phyloP scores from a whole-genome alignment of 495 filamentous ascomycete species.

The Penicillium odoratum region DNA sequence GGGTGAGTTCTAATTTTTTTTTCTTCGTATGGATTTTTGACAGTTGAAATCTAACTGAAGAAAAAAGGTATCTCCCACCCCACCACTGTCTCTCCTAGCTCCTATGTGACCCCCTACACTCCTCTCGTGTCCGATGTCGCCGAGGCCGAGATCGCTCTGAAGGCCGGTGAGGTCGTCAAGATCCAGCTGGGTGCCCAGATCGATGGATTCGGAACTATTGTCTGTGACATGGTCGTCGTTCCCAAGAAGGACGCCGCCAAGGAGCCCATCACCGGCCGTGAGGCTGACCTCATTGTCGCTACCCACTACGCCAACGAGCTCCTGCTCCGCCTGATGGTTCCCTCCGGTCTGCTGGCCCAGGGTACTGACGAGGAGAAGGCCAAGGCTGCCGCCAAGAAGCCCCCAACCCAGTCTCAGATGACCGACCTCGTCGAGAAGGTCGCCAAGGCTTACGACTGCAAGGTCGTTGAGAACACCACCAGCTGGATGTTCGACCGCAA shows the following conservation, averaged over 20 bases:
- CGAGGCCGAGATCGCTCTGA: slow-evolving; percentile 75
- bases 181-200: slow-evolving; percentile 98
- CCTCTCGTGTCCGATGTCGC: slow-evolving; percentile 80
- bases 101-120: slow-evolving; percentile 96
- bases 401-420: slow-evolving; percentile 80
- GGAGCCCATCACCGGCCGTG: slow-evolving; percentile 64
- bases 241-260: slow-evolving; percentile 54
- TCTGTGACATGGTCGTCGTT: slow-evolving; percentile 88
- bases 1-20: slow-evolving; percentile 51
- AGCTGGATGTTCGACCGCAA: slow-evolving; percentile 94
- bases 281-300: slow-evolving; percentile 85
- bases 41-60: not conserved
- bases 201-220: slow-evolving; percentile 93
- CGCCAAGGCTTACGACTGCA: slow-evolving; percentile 86
- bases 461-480: slow-evolving; percentile 94
- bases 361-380: slow-evolving; percentile 93
- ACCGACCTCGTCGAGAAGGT: slow-evolving; percentile 87
- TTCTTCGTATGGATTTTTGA: not conserved
- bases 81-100: slow-evolving; percentile 90
- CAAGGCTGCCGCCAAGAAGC: slow-evolving; percentile 79
- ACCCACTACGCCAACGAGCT: slow-evolving; percentile 96
- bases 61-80: slow-evolving; percentile 80
- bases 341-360: slow-evolving; percentile 76
- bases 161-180: slow-evolving; percentile 84
- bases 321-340: slow-evolving; percentile 84